Conservation (phyloP, 129 eudicot genomes). For the Centella asiatica region DNA sequence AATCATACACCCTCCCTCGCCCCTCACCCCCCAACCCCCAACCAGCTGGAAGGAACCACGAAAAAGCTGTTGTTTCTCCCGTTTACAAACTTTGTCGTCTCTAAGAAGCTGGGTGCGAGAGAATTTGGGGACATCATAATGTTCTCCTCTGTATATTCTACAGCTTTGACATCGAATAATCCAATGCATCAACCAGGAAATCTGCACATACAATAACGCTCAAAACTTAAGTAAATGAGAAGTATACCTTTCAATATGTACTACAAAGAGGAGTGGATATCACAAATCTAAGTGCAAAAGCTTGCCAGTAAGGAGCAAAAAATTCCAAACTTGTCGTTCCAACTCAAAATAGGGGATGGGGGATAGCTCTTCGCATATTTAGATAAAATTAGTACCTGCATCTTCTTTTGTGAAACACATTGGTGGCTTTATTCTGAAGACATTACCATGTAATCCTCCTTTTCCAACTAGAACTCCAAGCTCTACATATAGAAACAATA, state of each 20-base stretch:
- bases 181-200: slow-evolving; percentile 82
- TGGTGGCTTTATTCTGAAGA: slow-evolving; percentile 92
- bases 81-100: neutral
- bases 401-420: slow-evolving; percentile 91
- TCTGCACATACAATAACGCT: slow-evolving; percentile 34
- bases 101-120: neutral
- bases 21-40: too few relatives aligned
- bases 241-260: too few relatives aligned
- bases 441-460: slow-evolving; percentile 96
- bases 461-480: slow-evolving; percentile 39
- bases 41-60: neutral
- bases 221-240: neutral
- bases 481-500: slow-evolving; percentile 35
- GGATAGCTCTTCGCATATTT: neutral
- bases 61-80: neutral
- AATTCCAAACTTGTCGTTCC: too few relatives aligned
- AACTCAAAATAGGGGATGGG: too few relatives aligned
- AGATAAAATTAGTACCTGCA: slow-evolving; percentile 47
- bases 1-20: too few relatives aligned
- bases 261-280: too few relatives aligned
- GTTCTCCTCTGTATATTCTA: slow-evolving; percentile 17
- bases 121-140: neutral
- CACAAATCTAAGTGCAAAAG: too few relatives aligned
- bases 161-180: slow-evolving; percentile 76
- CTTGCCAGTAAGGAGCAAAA: too few relatives aligned